These are phyloP conservation scores for Coriaria nepalensis DNA, from an alignment of 306 rosid species.

Conservation along the genomic window DNA sequence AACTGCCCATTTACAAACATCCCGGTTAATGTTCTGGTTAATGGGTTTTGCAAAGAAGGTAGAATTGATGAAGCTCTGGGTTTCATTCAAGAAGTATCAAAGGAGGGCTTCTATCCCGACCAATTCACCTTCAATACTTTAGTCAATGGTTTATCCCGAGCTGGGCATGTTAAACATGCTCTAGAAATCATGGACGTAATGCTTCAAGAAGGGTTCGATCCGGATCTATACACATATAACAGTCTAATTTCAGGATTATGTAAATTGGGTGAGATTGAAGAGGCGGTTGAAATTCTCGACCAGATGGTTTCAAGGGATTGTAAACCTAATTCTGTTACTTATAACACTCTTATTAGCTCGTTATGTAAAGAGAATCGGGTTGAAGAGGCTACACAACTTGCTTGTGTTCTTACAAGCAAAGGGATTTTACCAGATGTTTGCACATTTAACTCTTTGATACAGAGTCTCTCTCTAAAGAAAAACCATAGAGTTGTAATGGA, in stretches of 20 bases:
- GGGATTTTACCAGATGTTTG: conserved; percentile 81
- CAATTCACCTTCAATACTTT: conserved; percentile 61
- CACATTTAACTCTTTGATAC: conserved; percentile 73
- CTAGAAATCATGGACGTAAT: conserved; percentile 67
- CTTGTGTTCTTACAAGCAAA: conserved; percentile 40
- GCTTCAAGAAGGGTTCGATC: conserved; percentile 67
- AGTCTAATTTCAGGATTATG: conserved; percentile 67
- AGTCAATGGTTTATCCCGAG: conserved; percentile 63
- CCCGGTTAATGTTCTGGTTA: conserved; percentile 60
- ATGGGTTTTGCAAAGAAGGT: conserved; percentile 67
- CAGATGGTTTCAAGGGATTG: conserved; percentile 63
- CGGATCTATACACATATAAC: conserved; percentile 66
- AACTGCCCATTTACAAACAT: conserved; percentile 36
- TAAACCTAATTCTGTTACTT: conserved; percentile 59
- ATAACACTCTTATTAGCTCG: conserved; percentile 54
- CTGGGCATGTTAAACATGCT: conserved; percentile 54
- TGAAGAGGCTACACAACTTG: conserved; percentile 66
- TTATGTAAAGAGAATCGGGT: conserved; percentile 68
- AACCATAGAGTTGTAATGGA: conserved; percentile 56
- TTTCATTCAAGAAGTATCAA: conserved; percentile 38
- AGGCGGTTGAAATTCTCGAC: conserved; percentile 58
- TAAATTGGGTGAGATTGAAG: conserved; percentile 54
- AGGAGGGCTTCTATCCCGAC: conserved; percentile 55
- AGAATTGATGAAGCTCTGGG: conserved; percentile 52
- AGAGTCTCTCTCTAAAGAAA: conserved; percentile 52